phyloP scores from a whole-genome alignment of 2,329 filamentous ascomycete species.

The Coniochaeta prunicola region DNA sequence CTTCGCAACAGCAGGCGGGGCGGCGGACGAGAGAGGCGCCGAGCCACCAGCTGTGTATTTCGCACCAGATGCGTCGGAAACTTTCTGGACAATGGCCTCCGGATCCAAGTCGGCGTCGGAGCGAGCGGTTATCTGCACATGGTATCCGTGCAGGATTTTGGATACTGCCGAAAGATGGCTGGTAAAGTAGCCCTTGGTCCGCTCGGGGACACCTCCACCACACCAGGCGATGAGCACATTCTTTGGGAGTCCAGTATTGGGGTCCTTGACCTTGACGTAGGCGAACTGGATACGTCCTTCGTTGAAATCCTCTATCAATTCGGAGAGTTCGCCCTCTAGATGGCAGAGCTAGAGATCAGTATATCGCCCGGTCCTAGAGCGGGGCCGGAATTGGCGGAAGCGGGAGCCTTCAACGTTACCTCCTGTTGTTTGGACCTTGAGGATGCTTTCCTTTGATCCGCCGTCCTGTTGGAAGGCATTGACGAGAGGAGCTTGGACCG shows the following conservation, averaged over 20 bases:
- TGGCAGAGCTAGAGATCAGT: conserved; percentile 8
- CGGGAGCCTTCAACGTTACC: conserved; percentile 39
- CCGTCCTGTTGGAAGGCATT: conserved; percentile 91
- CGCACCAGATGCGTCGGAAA: conserved; percentile 86
- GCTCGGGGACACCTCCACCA: conserved; percentile 93
- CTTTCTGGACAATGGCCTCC: conserved; percentile 84
- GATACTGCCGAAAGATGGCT: conserved; percentile 85
- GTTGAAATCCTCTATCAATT: conserved; percentile 91
- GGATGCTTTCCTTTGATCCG: conserved; percentile 80
- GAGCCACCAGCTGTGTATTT: conserved; percentile 76
- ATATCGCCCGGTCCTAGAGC: neutral
- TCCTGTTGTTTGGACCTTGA: conserved; percentile 91
- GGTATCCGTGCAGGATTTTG: conserved; percentile 92
- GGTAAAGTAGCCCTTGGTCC: conserved; percentile 97
- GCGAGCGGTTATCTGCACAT: conserved; percentile 93
- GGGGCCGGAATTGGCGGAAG: conserved; percentile 1
- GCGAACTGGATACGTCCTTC: conserved; percentile 96
- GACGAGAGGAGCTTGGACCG: conserved; percentile 83
- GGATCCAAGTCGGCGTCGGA: conserved; percentile 84
- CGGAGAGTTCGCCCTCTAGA: conserved; percentile 80
- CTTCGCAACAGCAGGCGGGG: conserved; percentile 68
- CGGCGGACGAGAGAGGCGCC: conserved; percentile 38
- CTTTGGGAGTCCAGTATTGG: conserved; percentile 84
- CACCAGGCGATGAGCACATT: conserved; percentile 94
- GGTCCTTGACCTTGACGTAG: conserved; percentile 93